Evolutionary conservation across 2,329 filamentous ascomycete species (phyloP), one percentile per base, ranked within the genome.

Genomic region (Aspergillus amoenus): DNA sequence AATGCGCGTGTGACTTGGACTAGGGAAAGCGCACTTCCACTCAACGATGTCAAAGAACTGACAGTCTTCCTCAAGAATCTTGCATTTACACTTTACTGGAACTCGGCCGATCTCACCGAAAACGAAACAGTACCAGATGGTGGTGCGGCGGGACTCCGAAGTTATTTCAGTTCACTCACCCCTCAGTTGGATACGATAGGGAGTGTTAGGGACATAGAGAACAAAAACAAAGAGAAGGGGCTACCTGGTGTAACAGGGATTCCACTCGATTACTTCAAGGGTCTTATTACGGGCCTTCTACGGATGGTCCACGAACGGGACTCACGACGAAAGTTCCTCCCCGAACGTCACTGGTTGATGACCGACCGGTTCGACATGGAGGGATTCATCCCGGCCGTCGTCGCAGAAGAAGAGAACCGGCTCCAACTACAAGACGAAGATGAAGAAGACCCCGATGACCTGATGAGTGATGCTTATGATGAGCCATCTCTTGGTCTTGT

Each of bases 271-370:
- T 91, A 91, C 60, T 85, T 97, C 56, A 89, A 91, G 67, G 85
- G 83, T n/a, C 81, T 93, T 3, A 85, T 92, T 6, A 95, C 91
- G 2, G 87, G 87, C 3, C 82, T 95, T 0, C 81, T 97, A 68
- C 88, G 89, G 56, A 93, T 95, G 82, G 79, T 97, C 8, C 97
- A 97, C 70, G 93, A 97, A 73, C 83, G 93, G 71, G 93, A 97
- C 73, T 99, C 94, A 7, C 83, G 94, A 58, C 86, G 93, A 21
- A 87, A 84, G 30, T 97, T 97, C 69, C 76, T 97, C 21, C 89
- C 91, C 2, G 76, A 82, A n/a, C 84, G 86, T 48, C 93, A 96
- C 71, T 99, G 94, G 94, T 80, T 97, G 37, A 97, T 97, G 93
- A 94, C 89, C 1, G 88, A 86, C 59, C 80, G 81, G 18, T 90